Percentiles rank a stretch among this genome's conserved stretches.
These are phyloP conservation scores for Cyclospora cayetanensis DNA, from an alignment of 169 alveolate genomes.

Conservation along the genomic window DNA sequence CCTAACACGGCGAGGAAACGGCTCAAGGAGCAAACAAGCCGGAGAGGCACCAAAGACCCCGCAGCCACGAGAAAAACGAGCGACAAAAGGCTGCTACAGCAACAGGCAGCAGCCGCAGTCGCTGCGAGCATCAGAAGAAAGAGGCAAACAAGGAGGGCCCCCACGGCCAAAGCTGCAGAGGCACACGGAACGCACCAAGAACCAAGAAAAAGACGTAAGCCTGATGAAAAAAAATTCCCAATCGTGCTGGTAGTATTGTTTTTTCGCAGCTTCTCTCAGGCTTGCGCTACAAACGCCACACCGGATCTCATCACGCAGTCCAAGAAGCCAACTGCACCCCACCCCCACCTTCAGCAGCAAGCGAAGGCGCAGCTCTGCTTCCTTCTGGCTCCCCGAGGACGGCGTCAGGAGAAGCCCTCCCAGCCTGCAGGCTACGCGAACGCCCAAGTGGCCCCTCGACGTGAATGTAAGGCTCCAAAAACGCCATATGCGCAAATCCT, in stretches of 20 bases:
- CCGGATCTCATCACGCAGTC: neutral
- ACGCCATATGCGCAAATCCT: conserved; percentile 20
- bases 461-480: neutral
- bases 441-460: neutral
- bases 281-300: neutral
- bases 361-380: neutral
- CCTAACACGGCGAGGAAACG: no score
- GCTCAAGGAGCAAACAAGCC: no score
- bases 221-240: no score
- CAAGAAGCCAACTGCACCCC: no score
- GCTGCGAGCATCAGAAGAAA: neutral
- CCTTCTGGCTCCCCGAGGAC: neutral
- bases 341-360: conserved; percentile 6
- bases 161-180: conserved; percentile 6
- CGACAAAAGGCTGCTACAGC: neutral
- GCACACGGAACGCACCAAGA: no score
- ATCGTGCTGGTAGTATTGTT: no score
- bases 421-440: neutral
- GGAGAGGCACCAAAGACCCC: neutral
- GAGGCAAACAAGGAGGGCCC: neutral
- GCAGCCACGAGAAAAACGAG: neutral
- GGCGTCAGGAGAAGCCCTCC: neutral
- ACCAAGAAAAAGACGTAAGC: no score
- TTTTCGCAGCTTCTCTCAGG: no score
- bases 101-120: neutral